Evolutionary conservation across 1,284 basidiomycete genomes (phyloP).

Genomic region (Cutaneotrichosporon curvatum): DNA sequence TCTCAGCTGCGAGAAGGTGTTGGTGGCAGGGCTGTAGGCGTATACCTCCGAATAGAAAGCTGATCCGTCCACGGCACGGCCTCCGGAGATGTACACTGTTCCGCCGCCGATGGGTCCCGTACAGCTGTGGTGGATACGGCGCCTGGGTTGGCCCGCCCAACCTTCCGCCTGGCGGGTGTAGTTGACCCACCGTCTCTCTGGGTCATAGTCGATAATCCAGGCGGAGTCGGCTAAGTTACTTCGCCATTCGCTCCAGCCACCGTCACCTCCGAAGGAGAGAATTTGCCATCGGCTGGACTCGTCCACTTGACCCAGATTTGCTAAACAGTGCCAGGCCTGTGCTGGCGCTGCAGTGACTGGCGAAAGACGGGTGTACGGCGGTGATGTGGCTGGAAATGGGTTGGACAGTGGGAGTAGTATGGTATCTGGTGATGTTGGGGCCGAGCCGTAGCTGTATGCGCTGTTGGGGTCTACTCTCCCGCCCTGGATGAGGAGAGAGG

Average conservation of each 20-base stretch:
- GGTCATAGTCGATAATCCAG: slow-evolving; percentile 48
- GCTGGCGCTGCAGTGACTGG: slow-evolving; percentile 50
- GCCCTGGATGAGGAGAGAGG: slow-evolving; percentile 64
- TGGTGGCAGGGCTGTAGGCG: slow-evolving; percentile 56
- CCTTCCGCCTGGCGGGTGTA: slow-evolving; percentile 48
- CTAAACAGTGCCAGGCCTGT: slow-evolving; percentile 72
- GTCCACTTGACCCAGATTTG: slow-evolving; percentile 54
- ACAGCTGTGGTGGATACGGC: slow-evolving; percentile 63
- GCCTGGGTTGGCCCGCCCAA: slow-evolving; percentile 62
- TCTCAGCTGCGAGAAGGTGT: slow-evolving; percentile 4
- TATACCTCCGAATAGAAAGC: slow-evolving; percentile 58
- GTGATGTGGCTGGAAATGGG: slow-evolving; percentile 55
- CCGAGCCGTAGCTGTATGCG: slow-evolving; percentile 62
- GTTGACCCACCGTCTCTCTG: slow-evolving; percentile 9
- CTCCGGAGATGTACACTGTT: slow-evolving; percentile 62
- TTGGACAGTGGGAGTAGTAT: slow-evolving; percentile 59
- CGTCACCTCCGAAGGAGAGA: slow-evolving; percentile 67
- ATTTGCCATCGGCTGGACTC: slow-evolving; percentile 26
- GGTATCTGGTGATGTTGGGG: slow-evolving; percentile 63
- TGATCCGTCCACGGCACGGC: slow-evolving; percentile 70
- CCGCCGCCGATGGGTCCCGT: slow-evolving; percentile 50
- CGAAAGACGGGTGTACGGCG: slow-evolving; percentile 51
- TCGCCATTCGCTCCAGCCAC: slow-evolving; percentile 52
- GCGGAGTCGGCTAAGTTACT: slow-evolving; percentile 57
- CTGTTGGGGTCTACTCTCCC: slow-evolving; percentile 67